Percentiles rank a stretch among this genome's conserved stretches.
These are phyloP conservation scores for Diaporthe sp. DNA, from an alignment of 2,329 filamentous ascomycete genomes.

Conservation along the genomic window DNA sequence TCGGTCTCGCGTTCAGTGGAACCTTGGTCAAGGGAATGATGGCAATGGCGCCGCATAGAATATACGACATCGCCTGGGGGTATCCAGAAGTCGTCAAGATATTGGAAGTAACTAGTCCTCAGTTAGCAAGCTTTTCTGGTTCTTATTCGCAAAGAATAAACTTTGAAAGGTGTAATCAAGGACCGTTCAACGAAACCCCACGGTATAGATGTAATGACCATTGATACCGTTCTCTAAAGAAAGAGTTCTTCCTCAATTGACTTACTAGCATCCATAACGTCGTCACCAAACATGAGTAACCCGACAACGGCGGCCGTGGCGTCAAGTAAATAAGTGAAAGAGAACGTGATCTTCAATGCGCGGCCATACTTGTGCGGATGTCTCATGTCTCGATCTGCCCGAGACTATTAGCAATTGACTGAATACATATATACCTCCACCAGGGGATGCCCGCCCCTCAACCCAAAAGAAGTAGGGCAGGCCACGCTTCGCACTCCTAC, in stretches of 20 bases:
- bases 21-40: conserved; percentile 97
- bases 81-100: conserved; percentile 83
- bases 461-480: not conserved
- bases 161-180: not conserved
- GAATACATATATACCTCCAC: not conserved
- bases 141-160: not conserved
- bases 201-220: not conserved
- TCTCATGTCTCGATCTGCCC: conserved; percentile 74
- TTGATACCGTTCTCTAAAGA: no score
- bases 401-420: conserved; percentile 45
- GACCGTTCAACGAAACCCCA: not conserved
- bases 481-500: not conserved
- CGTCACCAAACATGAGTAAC: conserved; percentile 94
- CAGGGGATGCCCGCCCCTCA: not conserved
- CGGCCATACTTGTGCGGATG: conserved; percentile 85
- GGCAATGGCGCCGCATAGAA: conserved; percentile 88
- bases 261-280: conserved; percentile 80
- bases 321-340: conserved; percentile 88
- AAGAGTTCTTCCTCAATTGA: not conserved
- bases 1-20: conserved; percentile 89
- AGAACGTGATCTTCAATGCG: conserved; percentile 84
- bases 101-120: conserved; percentile 78
- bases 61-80: conserved; percentile 78
- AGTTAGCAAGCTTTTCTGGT: not conserved
- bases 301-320: conserved; percentile 85